Percentiles rank a stretch among this genome's conserved stretches.
phyloP scores from a whole-genome alignment of 768 basidiomycete genomes.

The Kwoniella newhampshirensis region DNA sequence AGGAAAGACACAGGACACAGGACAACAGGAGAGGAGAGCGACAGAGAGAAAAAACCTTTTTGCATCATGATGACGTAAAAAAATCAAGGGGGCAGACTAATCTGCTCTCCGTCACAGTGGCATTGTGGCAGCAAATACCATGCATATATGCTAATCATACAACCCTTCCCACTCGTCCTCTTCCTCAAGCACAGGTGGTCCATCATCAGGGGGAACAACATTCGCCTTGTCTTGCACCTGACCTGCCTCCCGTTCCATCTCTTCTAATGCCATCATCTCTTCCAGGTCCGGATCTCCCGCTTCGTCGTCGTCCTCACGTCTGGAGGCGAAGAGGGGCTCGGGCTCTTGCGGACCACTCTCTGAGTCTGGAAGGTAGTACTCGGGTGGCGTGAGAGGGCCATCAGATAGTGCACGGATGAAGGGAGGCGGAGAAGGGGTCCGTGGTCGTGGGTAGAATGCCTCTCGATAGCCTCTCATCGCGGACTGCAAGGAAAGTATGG shows the following conservation, averaged over 20 bases:
- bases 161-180: conserved; percentile 48
- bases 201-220: not conserved
- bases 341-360: conserved; percentile 26
- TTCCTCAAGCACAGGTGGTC: conserved; percentile 20
- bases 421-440: conserved; percentile 30
- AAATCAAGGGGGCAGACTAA: no score
- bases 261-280: conserved; percentile 64
- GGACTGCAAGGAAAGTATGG: conserved; percentile 16
- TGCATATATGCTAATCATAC: conserved; percentile 36
- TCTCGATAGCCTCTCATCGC: conserved; percentile 43
- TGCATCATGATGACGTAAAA: no score
- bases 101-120: no score
- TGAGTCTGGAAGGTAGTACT: conserved; percentile 16
- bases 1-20: no score
- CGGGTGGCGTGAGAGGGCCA: conserved; percentile 4
- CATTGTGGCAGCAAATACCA: not conserved
- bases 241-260: conserved; percentile 61
- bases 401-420: conserved; percentile 4
- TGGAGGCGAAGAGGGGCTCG: conserved; percentile 56
- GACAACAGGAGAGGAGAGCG: no score
- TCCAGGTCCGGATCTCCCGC: conserved; percentile 54
- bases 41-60: no score
- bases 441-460: conserved; percentile 37
- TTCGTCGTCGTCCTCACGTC: conserved; percentile 56
- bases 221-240: conserved; percentile 13